Percentiles rank a stretch among this genome's conserved stretches.
Evolutionary conservation across 768 basidiomycete species (phyloP).

Genomic region (Goffeauzyma gilvescens): DNA sequence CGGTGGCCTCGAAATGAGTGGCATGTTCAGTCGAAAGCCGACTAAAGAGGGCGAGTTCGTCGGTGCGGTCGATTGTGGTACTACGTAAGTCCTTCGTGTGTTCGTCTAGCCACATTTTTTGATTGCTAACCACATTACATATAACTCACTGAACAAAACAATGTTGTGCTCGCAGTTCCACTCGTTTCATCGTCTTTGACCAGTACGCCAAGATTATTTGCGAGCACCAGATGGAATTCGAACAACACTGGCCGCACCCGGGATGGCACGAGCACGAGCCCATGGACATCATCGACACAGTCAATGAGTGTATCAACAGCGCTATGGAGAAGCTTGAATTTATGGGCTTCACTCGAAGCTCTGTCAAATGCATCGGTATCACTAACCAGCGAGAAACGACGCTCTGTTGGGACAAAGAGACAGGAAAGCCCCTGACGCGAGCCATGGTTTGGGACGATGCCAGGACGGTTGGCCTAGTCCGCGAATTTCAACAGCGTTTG

Average conservation of each 20-base stretch:
- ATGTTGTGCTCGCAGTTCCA: constrained; percentile 61
- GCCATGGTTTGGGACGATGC: constrained; percentile 83
- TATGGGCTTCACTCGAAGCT: constrained; percentile 51
- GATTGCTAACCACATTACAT: too few relatives aligned
- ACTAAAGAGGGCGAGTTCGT: constrained; percentile 46
- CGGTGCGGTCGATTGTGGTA: constrained; percentile 83
- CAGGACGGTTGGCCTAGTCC: constrained; percentile 69
- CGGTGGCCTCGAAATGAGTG: constrained; percentile 14
- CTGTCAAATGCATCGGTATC: constrained; percentile 84
- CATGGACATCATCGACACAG: constrained; percentile 54
- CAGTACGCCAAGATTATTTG: constrained; percentile 68
- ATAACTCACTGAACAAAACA: too few relatives aligned
- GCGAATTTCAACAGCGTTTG: constrained; percentile 57
- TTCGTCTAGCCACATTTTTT: too few relatives aligned
- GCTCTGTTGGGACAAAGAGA: constrained; percentile 74
- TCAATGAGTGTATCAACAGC: constrained; percentile 54
- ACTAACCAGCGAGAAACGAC: constrained; percentile 96
- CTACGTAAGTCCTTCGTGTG: constrained; percentile 45
- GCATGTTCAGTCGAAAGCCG: constrained; percentile 7
- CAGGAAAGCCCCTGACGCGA: constrained; percentile 65
- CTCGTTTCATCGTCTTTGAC: constrained; percentile 82
- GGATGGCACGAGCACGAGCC: constrained; percentile 98
- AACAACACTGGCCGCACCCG: constrained; percentile 77
- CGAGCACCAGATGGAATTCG: constrained; percentile 78
- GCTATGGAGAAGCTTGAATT: constrained; percentile 53